phyloP scores from a whole-genome alignment of 169 alveolate species.

The Toxoplasma gondii region DNA sequence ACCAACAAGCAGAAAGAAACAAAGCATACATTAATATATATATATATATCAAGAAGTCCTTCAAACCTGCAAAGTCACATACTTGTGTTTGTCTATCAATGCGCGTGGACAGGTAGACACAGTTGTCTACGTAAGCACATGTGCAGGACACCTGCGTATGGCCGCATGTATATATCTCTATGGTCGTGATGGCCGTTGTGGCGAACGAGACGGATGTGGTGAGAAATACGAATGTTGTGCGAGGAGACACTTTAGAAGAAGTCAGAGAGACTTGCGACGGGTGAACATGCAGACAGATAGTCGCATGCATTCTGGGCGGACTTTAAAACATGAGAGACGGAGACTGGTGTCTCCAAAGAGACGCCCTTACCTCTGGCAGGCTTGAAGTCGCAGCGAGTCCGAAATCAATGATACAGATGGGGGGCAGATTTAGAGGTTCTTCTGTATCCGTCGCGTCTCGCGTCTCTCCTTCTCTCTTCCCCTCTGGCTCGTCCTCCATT shows the following conservation, averaged over 20 bases:
- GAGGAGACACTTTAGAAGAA: too few species aligned
- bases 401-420: conserved; percentile 84
- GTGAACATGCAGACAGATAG: too few species aligned
- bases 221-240: too few species aligned
- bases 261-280: too few species aligned
- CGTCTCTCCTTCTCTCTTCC: not conserved
- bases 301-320: too few species aligned
- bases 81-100: not conserved
- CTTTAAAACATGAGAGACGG: too few species aligned
- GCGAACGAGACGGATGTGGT: too few species aligned
- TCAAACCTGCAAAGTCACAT: not conserved
- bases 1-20: not conserved
- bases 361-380: conserved; percentile 74
- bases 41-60: too few species aligned
- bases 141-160: too few species aligned
- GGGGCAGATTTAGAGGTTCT: not conserved
- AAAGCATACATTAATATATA: not conserved
- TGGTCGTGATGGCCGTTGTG: too few species aligned
- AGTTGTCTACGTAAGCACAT: not conserved
- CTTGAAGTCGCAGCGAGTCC: conserved; percentile 82
- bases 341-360: too few species aligned
- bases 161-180: too few species aligned
- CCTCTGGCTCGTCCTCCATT: not conserved
- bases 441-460: not conserved
- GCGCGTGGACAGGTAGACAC: not conserved